Percentiles rank a stretch among this genome's conserved stretches.
phyloP scores from a whole-genome alignment of 352 stramenopile genomes.

The Phytophthora sansomeana region DNA sequence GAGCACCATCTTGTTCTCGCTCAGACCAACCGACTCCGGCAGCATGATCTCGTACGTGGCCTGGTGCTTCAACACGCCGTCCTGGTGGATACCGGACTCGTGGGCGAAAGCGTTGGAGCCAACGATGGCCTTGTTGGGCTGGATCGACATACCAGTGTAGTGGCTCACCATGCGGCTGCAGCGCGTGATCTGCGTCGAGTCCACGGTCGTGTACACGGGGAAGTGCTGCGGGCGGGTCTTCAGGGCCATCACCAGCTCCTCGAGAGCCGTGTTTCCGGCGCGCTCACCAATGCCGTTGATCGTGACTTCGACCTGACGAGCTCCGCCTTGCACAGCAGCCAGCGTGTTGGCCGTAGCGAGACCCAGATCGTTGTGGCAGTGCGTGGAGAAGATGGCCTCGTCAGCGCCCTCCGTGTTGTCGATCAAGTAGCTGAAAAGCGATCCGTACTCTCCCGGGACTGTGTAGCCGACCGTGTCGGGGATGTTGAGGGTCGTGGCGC shows the following conservation, averaged over 20 bases:
- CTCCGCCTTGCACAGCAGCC: slow-evolving; percentile 88
- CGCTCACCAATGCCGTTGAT: slow-evolving; percentile 99
- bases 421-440: slow-evolving; percentile 95
- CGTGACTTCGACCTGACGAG: slow-evolving; percentile 97
- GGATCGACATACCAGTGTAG: slow-evolving; percentile 98
- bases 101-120: slow-evolving; percentile 99
- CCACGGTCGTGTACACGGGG: slow-evolving; percentile 81
- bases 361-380: slow-evolving; percentile 99
- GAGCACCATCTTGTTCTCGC: slow-evolving; percentile 92
- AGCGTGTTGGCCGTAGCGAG: slow-evolving; percentile 98
- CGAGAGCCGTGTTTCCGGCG: slow-evolving; percentile 97
- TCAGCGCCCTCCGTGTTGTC: slow-evolving; percentile 94
- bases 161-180: slow-evolving; percentile 97
- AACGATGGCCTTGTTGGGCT: slow-evolving; percentile 99
- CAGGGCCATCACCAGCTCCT: slow-evolving; percentile 99
- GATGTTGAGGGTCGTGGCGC: slow-evolving; percentile 98
- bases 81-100: slow-evolving; percentile 99
- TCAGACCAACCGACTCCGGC: slow-evolving; percentile 97
- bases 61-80: slow-evolving; percentile 99
- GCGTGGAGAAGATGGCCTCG: slow-evolving; percentile 96
- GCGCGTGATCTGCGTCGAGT: slow-evolving; percentile 94
- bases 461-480: slow-evolving; percentile 99
- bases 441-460: slow-evolving; percentile 98
- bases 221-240: slow-evolving; percentile 90
- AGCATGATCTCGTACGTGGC: slow-evolving; percentile 99